A percentile compares a stretch with the other conserved stretches of the same genome.
These are phyloP conservation scores for Petunia axillaris DNA, from an alignment of 257 asterid species.

Conservation along the genomic window DNA sequence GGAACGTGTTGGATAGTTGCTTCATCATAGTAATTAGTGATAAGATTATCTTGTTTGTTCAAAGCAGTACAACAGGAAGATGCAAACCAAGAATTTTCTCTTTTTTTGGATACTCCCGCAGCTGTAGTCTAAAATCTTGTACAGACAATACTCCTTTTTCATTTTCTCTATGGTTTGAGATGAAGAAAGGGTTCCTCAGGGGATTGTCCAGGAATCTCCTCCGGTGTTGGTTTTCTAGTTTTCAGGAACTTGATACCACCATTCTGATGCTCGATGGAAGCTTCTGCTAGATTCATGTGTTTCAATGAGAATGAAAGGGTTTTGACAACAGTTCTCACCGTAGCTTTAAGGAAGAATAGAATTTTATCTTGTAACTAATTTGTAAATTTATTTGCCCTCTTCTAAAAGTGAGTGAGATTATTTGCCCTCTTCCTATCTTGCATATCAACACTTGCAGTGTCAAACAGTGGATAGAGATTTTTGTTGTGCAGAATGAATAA, in stretches of 20 bases:
- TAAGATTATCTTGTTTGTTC: background rate
- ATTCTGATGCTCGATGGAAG: conserved; percentile 18
- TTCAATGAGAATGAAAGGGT: background rate
- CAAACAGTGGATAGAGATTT: background rate
- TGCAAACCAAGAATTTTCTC: background rate
- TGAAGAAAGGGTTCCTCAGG: conserved; percentile 3
- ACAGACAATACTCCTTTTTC: background rate
- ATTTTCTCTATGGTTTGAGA: background rate
- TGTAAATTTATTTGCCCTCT: background rate
- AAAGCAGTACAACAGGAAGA: background rate
- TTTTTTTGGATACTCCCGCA: background rate
- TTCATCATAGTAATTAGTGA: background rate
- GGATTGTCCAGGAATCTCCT: background rate
- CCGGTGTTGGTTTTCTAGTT: background rate
- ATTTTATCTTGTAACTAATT: conserved; percentile 1
- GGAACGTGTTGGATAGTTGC: conserved; percentile 10
- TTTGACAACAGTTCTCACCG: background rate
- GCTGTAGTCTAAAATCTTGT: conserved; percentile 17
- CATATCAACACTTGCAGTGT: background rate
- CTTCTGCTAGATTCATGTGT: conserved; percentile 11
- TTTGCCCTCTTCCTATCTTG: background rate
- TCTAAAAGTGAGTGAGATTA: background rate
- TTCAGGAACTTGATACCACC: background rate
- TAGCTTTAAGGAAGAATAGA: background rate
- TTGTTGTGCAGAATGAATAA: background rate